Base-by-base conservation (phyloP, 2,329 filamentous ascomycete species). In the Stylonectria norvegica region DNA sequence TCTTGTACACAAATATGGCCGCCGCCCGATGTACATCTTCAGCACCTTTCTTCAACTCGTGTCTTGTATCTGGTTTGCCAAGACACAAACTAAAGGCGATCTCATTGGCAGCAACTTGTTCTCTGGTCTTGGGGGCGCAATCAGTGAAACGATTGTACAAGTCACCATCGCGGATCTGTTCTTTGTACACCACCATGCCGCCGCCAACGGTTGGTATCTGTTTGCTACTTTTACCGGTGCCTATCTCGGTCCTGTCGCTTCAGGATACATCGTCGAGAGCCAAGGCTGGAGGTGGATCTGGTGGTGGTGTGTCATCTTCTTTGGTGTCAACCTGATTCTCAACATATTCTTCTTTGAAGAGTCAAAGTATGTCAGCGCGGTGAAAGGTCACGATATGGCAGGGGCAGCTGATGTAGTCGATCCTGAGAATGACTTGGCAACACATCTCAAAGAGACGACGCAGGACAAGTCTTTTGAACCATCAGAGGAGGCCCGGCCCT, bases 61-160 rank as follows among this genome's bases (percentile, higher is more conserved):
- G 22, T 25, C 22, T 28, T 32, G 19, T 18, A 37, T 52, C 34
- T 52, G 49, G 56, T 34, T 38, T 9, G 53, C 52, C 12, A 29
- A 20, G 16, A 45, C 48, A 5, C 22, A 45, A 1, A 51, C 45
- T 1, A 35, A 33, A 8, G 38, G 19, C 15, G 54, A 56, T 14
- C 18, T 56, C n/a, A 47, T 53, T 23, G 38, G 28, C 2, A 22
- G 31, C 34, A 47, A 43, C 11, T 5, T 59, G 2, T 20, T 62
- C 0, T 54, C 58, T 9, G 66, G 65, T 0, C 40, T 68, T 6
- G 61, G 61, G 2, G 66, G 64, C 10, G 61, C 65, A 9, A 62
- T 66, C 5, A 66, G 64, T 33, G 64, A 68, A 43, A 57, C 61
- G 1, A 59, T 65, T 23, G 62, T 57, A 4, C 63, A 66, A 30